Conservation (phyloP, 2,329 filamentous ascomycete genomes). For the Chaetomiaceae sp. region DNA sequence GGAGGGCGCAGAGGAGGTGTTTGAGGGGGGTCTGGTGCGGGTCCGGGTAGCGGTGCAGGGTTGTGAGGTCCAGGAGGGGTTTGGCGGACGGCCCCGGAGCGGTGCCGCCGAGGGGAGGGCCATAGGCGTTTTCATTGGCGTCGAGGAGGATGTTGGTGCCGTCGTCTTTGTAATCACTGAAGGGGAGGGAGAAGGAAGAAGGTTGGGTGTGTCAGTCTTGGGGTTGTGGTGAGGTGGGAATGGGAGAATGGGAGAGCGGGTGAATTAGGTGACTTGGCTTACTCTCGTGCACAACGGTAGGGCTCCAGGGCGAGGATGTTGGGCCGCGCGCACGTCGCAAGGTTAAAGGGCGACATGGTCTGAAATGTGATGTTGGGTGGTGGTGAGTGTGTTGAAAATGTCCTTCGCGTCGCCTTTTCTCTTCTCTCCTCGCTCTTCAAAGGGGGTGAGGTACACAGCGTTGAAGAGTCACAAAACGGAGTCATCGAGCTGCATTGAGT, state of each 20-base stretch:
- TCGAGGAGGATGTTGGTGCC: slow-evolving; percentile 94
- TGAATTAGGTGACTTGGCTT: slow-evolving; percentile 42
- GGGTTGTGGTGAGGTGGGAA: background rate
- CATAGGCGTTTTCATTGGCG: slow-evolving; percentile 96
- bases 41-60: slow-evolving; percentile 91
- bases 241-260: slow-evolving; percentile 5
- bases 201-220: too few species aligned
- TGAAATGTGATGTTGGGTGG: background rate
- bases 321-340: slow-evolving; percentile 68
- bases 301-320: slow-evolving; percentile 75
- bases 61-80: slow-evolving; percentile 68
- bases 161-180: slow-evolving; percentile 96
- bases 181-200: slow-evolving; percentile 22
- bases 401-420: background rate
- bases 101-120: slow-evolving; percentile 57
- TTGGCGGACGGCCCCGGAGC: slow-evolving; percentile 41
- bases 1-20: slow-evolving; percentile 76
- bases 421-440: too few species aligned
- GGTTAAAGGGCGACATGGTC: slow-evolving; percentile 61
- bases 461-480: slow-evolving; percentile 11
- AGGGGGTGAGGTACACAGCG: background rate
- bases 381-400: background rate
- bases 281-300: slow-evolving; percentile 80
- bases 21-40: slow-evolving; percentile 90
- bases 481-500: slow-evolving; percentile 1